phyloP scores from a whole-genome alignment of 2,329 filamentous ascomycete species.

The Verticillium klebahnii region DNA sequence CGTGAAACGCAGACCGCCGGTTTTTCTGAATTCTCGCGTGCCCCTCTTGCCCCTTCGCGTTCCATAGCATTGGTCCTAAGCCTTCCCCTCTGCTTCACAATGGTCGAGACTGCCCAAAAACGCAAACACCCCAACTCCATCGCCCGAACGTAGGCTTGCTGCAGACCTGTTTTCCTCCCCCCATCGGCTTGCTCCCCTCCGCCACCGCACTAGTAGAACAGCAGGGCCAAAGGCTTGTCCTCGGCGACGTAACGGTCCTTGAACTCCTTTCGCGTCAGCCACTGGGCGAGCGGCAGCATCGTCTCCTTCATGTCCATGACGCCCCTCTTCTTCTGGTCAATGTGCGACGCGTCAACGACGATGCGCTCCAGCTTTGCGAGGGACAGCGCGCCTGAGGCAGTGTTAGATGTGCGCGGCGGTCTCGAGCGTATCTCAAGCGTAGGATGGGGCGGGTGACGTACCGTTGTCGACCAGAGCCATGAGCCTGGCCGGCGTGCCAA shows the following conservation, averaged over 20 bases:
- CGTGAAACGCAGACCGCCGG: neutral
- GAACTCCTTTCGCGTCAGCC: constrained; percentile 68
- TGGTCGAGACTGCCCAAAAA: neutral
- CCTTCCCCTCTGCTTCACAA: neutral
- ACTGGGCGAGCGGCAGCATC: constrained; percentile 71
- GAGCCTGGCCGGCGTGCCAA: constrained; percentile 82
- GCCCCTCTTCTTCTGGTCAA: constrained; percentile 91
- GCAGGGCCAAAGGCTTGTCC: constrained; percentile 52
- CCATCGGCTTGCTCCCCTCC: neutral
- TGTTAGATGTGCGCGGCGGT: neutral
- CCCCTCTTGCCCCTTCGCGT: neutral
- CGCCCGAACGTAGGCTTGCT: neutral
- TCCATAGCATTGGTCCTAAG: neutral
- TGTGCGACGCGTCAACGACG: constrained; percentile 85
- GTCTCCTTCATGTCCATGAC: constrained; percentile 95
- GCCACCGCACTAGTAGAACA: constrained; percentile 52
- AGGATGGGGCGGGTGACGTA: constrained; percentile 29
- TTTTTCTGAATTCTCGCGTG: neutral
- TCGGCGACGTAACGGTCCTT: constrained; percentile 62
- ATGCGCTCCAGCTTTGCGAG: constrained; percentile 69
- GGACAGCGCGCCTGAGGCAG: constrained; percentile 56
- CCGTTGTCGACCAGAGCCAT: constrained; percentile 79
- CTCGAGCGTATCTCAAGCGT: neutral
- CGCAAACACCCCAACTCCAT: neutral
- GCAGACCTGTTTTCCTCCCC: neutral